Evolutionary conservation across 306 rosid genomes (phyloP), one percentile per base, ranked within the genome.

Genomic region (Prunus mongolica): DNA sequence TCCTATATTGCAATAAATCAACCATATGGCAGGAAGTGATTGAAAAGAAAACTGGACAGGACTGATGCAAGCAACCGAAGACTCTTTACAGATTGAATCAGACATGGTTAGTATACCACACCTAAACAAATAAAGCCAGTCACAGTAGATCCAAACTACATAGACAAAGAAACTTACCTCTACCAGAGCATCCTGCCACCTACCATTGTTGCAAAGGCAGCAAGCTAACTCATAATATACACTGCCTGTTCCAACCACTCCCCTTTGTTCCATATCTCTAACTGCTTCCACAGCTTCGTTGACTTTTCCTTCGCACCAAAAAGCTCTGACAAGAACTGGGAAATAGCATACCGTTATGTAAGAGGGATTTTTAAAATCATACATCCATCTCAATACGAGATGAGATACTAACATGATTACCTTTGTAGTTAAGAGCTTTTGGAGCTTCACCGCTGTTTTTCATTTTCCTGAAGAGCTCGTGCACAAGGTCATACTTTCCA

Each of bases 151-250:
- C 61, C 34, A 55, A 65, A 49, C 18, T 51, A 24, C 18, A 65
- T 25, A 28, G 32, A 81, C 52, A 69, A 64, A 76, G 63, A 75
- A 67, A 68, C 73, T 74, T 78, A 92, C 98, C 95, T 90, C 95
- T 67, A 67, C 52, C 78, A 90, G 76, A 76, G 96, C 98, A 80
- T 94, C 90, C 80, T 84, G 89, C 97, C 98, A 94, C 77, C 95
- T 92, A 74, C 97, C 97, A 56, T 65, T 64, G 87, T 88, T 82
- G 83, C 97, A 92, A 72, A 94, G 95, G 88, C 96, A 94, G 83
- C 96, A 87, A 69, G 97, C 97, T 47, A 94, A 80, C 82, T 90
- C 97, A 69, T 92, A 94, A 86, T 92, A 94, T 9, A 94, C 84
- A 76, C 91, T 83, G 67, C 87, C 86, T 64, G 85, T 82, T 80